phyloP scores from a whole-genome alignment of 768 basidiomycete genomes.

The Tremella mesenterica region DNA sequence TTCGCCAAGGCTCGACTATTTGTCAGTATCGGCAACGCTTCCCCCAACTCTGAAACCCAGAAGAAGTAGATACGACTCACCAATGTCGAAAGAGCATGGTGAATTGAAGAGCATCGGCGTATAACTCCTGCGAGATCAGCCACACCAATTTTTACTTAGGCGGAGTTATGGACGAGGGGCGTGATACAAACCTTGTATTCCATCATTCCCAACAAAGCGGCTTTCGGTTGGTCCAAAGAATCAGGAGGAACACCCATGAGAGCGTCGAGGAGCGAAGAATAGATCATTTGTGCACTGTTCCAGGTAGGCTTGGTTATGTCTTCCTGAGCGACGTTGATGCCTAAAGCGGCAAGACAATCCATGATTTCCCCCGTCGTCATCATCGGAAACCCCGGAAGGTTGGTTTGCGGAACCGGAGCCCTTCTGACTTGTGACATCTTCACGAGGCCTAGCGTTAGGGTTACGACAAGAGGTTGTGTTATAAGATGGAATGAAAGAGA shows the following conservation, averaged over 20 bases:
- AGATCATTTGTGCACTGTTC: constrained; percentile 25
- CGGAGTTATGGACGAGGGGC: neutral
- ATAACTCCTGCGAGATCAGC: constrained; percentile 19
- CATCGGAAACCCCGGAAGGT: constrained; percentile 20
- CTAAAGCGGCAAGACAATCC: constrained; percentile 29
- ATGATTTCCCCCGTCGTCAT: constrained; percentile 21
- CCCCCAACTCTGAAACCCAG: neutral
- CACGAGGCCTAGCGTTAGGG: neutral
- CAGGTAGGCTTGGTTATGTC: constrained; percentile 25
- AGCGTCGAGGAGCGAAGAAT: constrained; percentile 20
- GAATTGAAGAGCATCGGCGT: constrained; percentile 32
- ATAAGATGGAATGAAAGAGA: neutral
- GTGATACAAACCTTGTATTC: constrained; percentile 35
- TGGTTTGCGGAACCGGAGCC: neutral
- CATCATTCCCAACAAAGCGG: constrained; percentile 38
- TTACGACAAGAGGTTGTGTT: too few species aligned
- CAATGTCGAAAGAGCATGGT: constrained; percentile 40
- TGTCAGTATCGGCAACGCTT: neutral
- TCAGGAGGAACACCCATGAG: constrained; percentile 34
- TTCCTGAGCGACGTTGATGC: constrained; percentile 22
- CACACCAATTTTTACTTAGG: neutral
- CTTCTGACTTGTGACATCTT: constrained; percentile 1
- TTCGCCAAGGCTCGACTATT: constrained; percentile 24
- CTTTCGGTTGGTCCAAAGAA: constrained; percentile 29
- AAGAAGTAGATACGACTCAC: constrained; percentile 21